A percentile compares a stretch with the other conserved stretches of the same genome.
These are phyloP conservation scores for Crepidotus variabilis DNA, from an alignment of 768 basidiomycete species.

Conservation along the genomic window DNA sequence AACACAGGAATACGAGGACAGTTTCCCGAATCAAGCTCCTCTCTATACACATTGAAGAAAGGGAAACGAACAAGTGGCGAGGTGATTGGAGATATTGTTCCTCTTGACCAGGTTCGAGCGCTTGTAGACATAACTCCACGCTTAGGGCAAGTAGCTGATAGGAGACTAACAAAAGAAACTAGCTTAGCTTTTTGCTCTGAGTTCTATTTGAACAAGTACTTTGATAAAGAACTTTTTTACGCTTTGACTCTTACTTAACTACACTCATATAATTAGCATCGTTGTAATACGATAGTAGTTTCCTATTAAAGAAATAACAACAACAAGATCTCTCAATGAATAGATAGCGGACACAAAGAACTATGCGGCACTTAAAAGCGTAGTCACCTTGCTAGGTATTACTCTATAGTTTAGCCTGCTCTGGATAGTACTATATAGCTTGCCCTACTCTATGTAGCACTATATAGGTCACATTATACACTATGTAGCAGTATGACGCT, in stretches of 20 bases:
- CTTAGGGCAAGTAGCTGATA: conserved; percentile 21
- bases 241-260: neutral
- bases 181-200: conserved; percentile 16
- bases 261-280: neutral
- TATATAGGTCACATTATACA: neutral
- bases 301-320: no score
- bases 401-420: no score
- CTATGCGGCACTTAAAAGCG: neutral
- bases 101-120: no score
- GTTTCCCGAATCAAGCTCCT: conserved; percentile 17
- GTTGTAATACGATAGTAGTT: no score
- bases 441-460: neutral
- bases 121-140: conserved; percentile 23
- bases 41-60: conserved; percentile 19
- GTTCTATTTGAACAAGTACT: conserved; percentile 28
- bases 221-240: no score
- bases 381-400: neutral
- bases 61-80: conserved; percentile 10
- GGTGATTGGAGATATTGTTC: conserved; percentile 23
- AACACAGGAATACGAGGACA: conserved; percentile 4
- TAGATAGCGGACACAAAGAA: neutral
- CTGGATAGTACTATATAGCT: no score
- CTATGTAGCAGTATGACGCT: neutral
- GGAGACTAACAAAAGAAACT: conserved; percentile 17
- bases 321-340: no score